Evolutionary conservation across 345 rosid genomes (phyloP).

Genomic region (Eucalyptus cloeziana): DNA sequence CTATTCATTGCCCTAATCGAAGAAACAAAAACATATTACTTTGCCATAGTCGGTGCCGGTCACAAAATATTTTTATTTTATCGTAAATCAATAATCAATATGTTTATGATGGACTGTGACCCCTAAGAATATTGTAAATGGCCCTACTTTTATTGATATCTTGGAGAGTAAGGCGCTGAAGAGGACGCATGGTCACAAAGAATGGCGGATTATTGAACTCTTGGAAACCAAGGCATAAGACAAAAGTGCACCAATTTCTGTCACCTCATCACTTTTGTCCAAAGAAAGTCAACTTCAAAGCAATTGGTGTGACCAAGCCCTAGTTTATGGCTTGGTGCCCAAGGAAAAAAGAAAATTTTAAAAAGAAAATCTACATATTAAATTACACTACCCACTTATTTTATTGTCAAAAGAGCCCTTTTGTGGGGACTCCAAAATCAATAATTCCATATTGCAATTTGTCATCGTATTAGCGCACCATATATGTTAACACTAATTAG

Average conservation of each 20-base stretch:
- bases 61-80: background rate
- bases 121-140: background rate
- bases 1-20: background rate
- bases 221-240: background rate
- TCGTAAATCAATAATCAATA: background rate
- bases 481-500: background rate
- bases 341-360: background rate
- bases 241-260: background rate
- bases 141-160: background rate
- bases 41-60: background rate
- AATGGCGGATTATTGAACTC: background rate
- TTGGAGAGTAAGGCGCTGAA: background rate
- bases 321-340: background rate
- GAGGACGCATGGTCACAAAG: background rate
- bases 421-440: background rate
- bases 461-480: background rate
- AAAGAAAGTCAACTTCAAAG: background rate
- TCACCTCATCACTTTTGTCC: background rate
- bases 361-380: background rate
- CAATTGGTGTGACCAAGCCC: background rate
- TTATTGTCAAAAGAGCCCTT: background rate
- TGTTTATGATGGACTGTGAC: fast-evolving
- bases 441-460: background rate
- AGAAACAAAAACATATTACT: background rate
- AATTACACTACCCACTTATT: background rate